Percentiles rank a stretch among this genome's conserved stretches.
phyloP scores from a whole-genome alignment of 1,284 basidiomycete species.

The Rhodotorula mucilaginosa region DNA sequence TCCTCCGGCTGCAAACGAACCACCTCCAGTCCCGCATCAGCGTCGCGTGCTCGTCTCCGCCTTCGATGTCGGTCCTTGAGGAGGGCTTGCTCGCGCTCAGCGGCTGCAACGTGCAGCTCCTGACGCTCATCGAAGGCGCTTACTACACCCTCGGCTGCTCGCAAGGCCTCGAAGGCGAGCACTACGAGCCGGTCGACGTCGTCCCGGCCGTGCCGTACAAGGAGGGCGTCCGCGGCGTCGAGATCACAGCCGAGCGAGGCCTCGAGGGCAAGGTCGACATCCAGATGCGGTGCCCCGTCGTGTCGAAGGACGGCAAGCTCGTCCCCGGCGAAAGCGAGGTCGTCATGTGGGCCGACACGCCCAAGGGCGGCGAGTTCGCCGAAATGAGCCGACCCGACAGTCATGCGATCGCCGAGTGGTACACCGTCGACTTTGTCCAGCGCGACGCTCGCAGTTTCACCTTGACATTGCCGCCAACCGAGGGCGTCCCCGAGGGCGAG shows the following conservation, averaged over 20 bases:
- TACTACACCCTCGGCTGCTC: constrained; percentile 43
- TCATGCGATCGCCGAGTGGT: constrained; percentile 41
- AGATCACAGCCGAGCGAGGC: constrained; percentile 37
- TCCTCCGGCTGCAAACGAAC: constrained; percentile 37
- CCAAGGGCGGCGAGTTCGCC: constrained; percentile 33
- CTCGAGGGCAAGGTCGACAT: constrained; percentile 41
- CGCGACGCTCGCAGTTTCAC: constrained; percentile 42
- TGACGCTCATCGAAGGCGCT: constrained; percentile 43
- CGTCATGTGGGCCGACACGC: constrained; percentile 38
- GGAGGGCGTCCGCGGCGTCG: constrained; percentile 41
- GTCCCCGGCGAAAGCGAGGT: constrained; percentile 30
- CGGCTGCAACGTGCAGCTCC: constrained; percentile 42
- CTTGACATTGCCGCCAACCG: constrained; percentile 39
- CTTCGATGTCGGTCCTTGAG: constrained; percentile 41
- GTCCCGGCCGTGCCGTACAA: constrained; percentile 40
- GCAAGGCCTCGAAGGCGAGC: constrained; percentile 31
- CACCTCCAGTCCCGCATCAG: constrained; percentile 36
- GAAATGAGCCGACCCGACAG: constrained; percentile 22
- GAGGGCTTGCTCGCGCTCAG: constrained; percentile 41
- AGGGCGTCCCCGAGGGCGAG: constrained; percentile 38
- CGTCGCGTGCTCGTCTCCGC: constrained; percentile 43
- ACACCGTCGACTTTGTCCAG: constrained; percentile 39
- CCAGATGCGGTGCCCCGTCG: constrained; percentile 36
- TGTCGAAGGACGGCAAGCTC: constrained; percentile 27
- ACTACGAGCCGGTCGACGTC: constrained; percentile 36